These are phyloP conservation scores for Coemansia reversa DNA, from an alignment of 192 early-diverging fungal genomes.

Conservation along the genomic window DNA sequence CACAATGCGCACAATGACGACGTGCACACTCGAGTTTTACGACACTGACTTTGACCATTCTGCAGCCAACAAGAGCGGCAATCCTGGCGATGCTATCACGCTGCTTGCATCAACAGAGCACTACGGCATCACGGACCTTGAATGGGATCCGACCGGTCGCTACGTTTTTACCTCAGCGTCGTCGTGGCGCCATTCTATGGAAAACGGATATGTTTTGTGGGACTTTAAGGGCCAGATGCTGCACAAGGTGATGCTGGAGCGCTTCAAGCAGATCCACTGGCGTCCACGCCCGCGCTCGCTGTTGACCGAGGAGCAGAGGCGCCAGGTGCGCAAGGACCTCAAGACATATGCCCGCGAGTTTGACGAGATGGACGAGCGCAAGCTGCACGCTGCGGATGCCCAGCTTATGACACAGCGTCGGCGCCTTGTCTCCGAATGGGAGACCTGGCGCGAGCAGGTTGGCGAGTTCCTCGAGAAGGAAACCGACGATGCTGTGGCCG, in stretches of 20 bases:
- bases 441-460: slow-evolving; percentile 70
- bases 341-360: slow-evolving; percentile 84
- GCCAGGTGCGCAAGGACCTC: slow-evolving; percentile 88
- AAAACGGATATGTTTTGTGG: slow-evolving; percentile 92
- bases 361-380: slow-evolving; percentile 85
- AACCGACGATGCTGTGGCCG: slow-evolving; percentile 56
- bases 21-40: slow-evolving; percentile 89
- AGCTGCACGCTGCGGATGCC: slow-evolving; percentile 64
- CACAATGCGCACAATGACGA: slow-evolving; percentile 70
- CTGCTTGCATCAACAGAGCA: slow-evolving; percentile 80
- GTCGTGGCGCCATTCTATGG: slow-evolving; percentile 80
- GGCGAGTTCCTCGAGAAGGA: slow-evolving; percentile 57
- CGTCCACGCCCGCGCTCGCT: slow-evolving; percentile 88
- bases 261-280: slow-evolving; percentile 94
- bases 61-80: slow-evolving; percentile 52
- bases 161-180: slow-evolving; percentile 85
- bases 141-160: slow-evolving; percentile 99
- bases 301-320: slow-evolving; percentile 75
- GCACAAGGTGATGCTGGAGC: slow-evolving; percentile 68
- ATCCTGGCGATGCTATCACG: slow-evolving; percentile 61
- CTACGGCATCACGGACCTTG: slow-evolving; percentile 92
- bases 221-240: slow-evolving; percentile 84
- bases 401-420: slow-evolving; percentile 77
- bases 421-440: slow-evolving; percentile 80
- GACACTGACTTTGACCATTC: slow-evolving; percentile 81